Conservation (phyloP, 2,329 filamentous ascomycete genomes). For the Exophiala viscosa region DNA sequence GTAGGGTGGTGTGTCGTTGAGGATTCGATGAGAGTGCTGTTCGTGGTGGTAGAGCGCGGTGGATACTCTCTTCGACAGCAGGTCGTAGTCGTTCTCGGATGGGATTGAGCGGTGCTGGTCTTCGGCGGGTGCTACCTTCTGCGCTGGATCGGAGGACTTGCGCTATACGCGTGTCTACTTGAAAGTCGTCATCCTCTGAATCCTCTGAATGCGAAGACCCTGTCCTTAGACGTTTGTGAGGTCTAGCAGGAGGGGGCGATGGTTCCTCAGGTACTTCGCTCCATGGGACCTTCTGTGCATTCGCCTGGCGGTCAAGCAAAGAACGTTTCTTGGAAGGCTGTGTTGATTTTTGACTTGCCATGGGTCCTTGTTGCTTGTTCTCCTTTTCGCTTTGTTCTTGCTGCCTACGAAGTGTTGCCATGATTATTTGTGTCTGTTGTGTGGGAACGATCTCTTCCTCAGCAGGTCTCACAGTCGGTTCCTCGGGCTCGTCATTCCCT, state of each 20-base stretch:
- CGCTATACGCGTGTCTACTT: conserved; percentile 14
- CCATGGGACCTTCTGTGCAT: conserved; percentile 13
- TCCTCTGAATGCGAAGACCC: not conserved
- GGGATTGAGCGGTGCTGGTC: too few relatives aligned
- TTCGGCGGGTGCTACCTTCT: not conserved
- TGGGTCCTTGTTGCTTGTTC: not conserved
- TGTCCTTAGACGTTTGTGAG: conserved; percentile 2
- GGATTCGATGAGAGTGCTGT: too few relatives aligned
- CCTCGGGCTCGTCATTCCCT: not conserved
- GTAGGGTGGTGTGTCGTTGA: too few relatives aligned
- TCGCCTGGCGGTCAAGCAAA: conserved; percentile 19
- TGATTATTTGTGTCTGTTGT: conserved; percentile 12
- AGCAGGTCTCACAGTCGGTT: not conserved
- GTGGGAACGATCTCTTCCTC: conserved; percentile 12
- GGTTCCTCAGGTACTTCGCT: conserved; percentile 6
- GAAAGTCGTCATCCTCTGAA: conserved; percentile 14
- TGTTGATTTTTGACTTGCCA: not conserved
- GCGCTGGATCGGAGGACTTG: not conserved
- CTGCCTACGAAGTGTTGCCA: conserved; percentile 11
- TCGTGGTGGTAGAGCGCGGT: not conserved
- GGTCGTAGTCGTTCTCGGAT: too few relatives aligned
- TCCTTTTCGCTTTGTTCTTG: conserved; percentile 20
- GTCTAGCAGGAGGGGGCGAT: not conserved
- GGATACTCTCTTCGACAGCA: not conserved
- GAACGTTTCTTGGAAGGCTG: conserved; percentile 8